Evolutionary conservation across 768 basidiomycete species (phyloP), one percentile per base, ranked within the genome.

Genomic region (Cantharellus anzutake): DNA sequence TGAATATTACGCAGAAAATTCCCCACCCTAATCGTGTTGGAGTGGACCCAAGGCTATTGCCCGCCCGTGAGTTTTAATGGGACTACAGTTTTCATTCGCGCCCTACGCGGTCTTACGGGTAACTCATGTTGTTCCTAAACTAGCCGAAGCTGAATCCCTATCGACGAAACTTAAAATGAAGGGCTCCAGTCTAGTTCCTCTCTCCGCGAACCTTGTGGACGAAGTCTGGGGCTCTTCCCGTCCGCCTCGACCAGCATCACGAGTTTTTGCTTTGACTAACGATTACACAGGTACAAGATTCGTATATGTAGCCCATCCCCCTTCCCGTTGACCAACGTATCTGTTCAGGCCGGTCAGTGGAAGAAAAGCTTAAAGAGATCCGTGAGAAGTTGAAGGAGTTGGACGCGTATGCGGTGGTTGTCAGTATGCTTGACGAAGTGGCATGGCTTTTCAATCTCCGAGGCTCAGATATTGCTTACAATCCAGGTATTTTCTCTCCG

Each of bases 371-470:
- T 48, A 70, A 71, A 16, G 71, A 73, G 20, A 71, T 90, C 3
- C 76, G 89, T 41, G 76, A 80, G 60, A 81, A 84, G 62, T 64
- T 94, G 59, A 65, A 68, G 59, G 80, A 80, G 63, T 77, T 80
- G 29, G 72, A 71, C 50, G 67, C 65, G n/a, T 65, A 67, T 29
- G 90, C 85, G 1, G 69, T 87, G 48, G 82, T 94, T 1, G 78
- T 97, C 3, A 84, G 77, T n/a, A 82, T 84, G 76, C 78, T 98
- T 29, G 94, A 98, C 69, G 94, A 98, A 68, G 81, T 94, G 56
- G 91, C 90, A 0, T 98, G 91, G 91, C 67, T 92, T 42, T 87
- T 90, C 72, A 93, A 97, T 69, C 74, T 99, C 40, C 82, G 94
- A 62, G 93, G 92, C 1, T 79, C 82, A 2, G 94, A 97, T 68